A percentile compares a stretch with the other conserved stretches of the same genome.
These are phyloP conservation scores for Kappamyces sp. DNA, from an alignment of 192 early-diverging fungal genomes.

Conservation along the genomic window DNA sequence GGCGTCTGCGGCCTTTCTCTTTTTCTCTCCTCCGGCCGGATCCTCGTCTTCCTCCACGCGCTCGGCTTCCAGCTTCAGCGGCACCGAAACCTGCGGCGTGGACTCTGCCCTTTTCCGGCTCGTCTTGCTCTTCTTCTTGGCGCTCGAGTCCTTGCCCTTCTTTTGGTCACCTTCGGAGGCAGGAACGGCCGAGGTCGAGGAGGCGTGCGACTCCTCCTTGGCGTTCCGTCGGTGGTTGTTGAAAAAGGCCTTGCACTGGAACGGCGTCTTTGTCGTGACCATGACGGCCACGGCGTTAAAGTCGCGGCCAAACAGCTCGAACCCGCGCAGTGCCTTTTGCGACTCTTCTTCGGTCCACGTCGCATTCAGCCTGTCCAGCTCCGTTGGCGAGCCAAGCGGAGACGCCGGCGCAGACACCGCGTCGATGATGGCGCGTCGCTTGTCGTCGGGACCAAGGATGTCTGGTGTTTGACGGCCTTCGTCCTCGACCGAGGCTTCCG, in stretches of 20 bases:
- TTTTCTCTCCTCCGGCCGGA: background rate
- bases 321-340: conserved; percentile 50
- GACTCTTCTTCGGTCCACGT: conserved; percentile 59
- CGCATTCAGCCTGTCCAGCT: no score
- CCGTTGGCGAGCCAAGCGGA: no score
- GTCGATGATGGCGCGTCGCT: no score
- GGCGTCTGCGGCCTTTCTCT: conserved; percentile 1
- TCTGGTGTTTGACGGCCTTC: no score
- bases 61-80: background rate
- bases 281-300: conserved; percentile 64
- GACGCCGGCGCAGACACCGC: no score
- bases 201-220: conserved; percentile 12
- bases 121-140: conserved; percentile 16
- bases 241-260: conserved; percentile 74
- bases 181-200: background rate
- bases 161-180: conserved; percentile 6
- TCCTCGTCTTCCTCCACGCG: conserved; percentile 10
- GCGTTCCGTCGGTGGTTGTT: conserved; percentile 65
- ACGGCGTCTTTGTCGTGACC: conserved; percentile 71
- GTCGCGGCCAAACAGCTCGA: conserved; percentile 61
- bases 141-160: conserved; percentile 1
- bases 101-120: background rate
- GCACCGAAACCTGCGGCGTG: no score
- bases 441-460: no score
- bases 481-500: no score